Evolutionary conservation across 768 basidiomycete genomes (phyloP), one percentile per base, ranked within the genome.

Genomic region (Auriculariales sp.): DNA sequence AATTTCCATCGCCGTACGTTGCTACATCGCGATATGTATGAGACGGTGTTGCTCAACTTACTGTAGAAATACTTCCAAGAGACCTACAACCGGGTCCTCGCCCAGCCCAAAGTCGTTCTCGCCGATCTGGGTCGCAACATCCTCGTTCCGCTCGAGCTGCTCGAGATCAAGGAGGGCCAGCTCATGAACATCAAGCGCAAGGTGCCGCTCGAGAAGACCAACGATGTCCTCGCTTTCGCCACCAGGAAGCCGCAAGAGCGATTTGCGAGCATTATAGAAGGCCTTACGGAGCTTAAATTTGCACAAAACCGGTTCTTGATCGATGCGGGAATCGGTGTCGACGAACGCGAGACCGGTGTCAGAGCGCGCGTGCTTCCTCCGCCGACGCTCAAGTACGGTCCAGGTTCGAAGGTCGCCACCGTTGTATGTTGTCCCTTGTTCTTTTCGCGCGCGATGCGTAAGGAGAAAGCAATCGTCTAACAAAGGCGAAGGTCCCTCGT

Each of bases 51-150:
- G n/a, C n/a, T n/a, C n/a, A n/a, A n/a, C n/a, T 17, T 33, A 15
- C 19, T 14, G 22, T 47, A 57, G 1, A 64, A 74, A 4, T 79
- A 89, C 56, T 87, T 83, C 63, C 62, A 65, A 50, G 61, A 57
- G 12, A 67, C 72, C 3, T 66, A 75, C 49, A 80, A 79, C 54
- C 68, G 67, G 3, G 66, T 69, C 4, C 65, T 90, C 3, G 65
- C 66, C 47, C 79, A 63, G 57, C 86, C 87, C 0, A 72, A 82
- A 27, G 61, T 81, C 2, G 65, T 79, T 10, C 89, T 85, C 54
- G 70, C 75, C 2, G 82, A 87, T 69, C 85, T 83, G 10, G 75
- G 78, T 3, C 61, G 65, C 22, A 75, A 74, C 1, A 83, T 83
- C 0, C 57, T 79, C 28, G 67, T 83, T 3, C 85, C 85, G 0